Percentiles rank a stretch among this genome's conserved stretches.
These are phyloP conservation scores for Citrus mangshanensis DNA, from an alignment of 345 rosid species.

Conservation along the genomic window DNA sequence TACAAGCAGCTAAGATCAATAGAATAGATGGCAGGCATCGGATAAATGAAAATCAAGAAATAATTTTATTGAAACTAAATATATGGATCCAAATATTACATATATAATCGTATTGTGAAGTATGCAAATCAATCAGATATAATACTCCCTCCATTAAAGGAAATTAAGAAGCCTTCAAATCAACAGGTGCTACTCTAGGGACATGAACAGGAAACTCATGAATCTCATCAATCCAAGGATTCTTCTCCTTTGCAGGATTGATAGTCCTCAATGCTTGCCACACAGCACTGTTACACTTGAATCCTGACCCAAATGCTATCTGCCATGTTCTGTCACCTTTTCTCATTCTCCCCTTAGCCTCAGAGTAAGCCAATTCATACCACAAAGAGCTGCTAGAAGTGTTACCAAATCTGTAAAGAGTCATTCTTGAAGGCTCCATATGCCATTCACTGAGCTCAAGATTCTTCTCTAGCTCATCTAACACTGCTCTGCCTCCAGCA, in stretches of 20 bases:
- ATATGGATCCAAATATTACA: background rate
- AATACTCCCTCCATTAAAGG: background rate
- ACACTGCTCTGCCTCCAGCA: constrained; percentile 87
- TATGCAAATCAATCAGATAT: background rate
- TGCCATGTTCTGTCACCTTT: constrained; percentile 91
- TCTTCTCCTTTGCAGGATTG: constrained; percentile 68
- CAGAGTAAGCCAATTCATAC: constrained; percentile 85
- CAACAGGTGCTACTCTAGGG: constrained; percentile 37
- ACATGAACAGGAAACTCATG: constrained; percentile 74
- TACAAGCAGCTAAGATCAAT: no score
- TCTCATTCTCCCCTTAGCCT: constrained; percentile 80
- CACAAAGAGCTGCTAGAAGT: constrained; percentile 91
- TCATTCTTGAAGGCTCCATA: constrained; percentile 97
- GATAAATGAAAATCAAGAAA: background rate
- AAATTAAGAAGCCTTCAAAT: background rate
- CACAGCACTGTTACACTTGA: constrained; percentile 93
- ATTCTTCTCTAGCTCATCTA: constrained; percentile 86
- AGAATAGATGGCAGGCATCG: no score
- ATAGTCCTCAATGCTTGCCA: constrained; percentile 76
- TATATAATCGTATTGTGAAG: background rate
- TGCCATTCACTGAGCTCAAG: constrained; percentile 73
- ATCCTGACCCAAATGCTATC: constrained; percentile 93
- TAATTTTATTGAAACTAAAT: background rate
- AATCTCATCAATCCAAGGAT: constrained; percentile 84
- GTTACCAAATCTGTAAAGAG: constrained; percentile 79